These are phyloP conservation scores for Crassisporium funariophilum DNA, from an alignment of 768 basidiomycete species.

Conservation along the genomic window DNA sequence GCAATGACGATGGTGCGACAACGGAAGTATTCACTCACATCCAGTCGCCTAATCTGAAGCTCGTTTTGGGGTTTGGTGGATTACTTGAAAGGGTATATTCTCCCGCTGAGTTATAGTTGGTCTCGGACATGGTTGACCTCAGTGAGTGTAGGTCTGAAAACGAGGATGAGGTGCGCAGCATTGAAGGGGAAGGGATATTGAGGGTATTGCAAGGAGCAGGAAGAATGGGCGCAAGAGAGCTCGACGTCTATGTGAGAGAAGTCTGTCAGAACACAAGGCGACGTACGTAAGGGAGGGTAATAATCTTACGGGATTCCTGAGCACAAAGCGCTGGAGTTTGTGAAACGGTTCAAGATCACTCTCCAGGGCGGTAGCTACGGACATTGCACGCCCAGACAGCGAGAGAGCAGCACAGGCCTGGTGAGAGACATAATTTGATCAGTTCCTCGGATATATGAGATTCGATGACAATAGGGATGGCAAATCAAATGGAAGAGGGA, in stretches of 20 bases:
- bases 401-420: slow-evolving; percentile 61
- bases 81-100: slow-evolving; percentile 67
- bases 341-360: slow-evolving; percentile 62
- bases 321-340: slow-evolving; percentile 49
- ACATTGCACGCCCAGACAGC: slow-evolving; percentile 48
- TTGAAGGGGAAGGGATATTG: slow-evolving; percentile 20
- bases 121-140: slow-evolving; percentile 18
- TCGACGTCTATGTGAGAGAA: slow-evolving; percentile 16
- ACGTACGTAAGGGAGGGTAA: slow-evolving; percentile 9
- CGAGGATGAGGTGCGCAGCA: slow-evolving; percentile 29
- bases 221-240: slow-evolving; percentile 11
- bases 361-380: slow-evolving; percentile 60
- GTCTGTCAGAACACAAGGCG: slow-evolving; percentile 3
- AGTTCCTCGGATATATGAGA: slow-evolving; percentile 5
- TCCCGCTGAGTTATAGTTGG: slow-evolving; percentile 2
- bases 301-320: slow-evolving; percentile 10
- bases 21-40: slow-evolving; percentile 52
- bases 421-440: slow-evolving; percentile 12
- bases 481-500: background rate
- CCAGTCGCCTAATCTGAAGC: slow-evolving; percentile 74
- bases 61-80: slow-evolving; percentile 69
- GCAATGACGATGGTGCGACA: slow-evolving; percentile 18
- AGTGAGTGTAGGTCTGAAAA: slow-evolving; percentile 28
- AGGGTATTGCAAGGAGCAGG: slow-evolving; percentile 21
- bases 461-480: background rate